A percentile compares a stretch with the other conserved stretches of the same genome.
These are phyloP conservation scores for Starmera amethionina DNA, from an alignment of 805 yeast genomes.

Conservation along the genomic window DNA sequence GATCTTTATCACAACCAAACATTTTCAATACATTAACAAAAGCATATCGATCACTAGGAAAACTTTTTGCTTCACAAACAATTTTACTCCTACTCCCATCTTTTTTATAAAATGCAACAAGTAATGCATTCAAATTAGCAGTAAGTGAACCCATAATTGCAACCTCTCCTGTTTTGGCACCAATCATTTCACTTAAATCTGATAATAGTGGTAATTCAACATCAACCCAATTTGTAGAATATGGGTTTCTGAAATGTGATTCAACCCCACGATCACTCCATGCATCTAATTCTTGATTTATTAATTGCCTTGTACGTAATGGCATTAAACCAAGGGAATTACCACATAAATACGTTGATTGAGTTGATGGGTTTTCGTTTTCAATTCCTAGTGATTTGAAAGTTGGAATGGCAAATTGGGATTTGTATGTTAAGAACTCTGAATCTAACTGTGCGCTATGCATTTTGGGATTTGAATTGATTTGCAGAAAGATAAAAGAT, in stretches of 20 bases:
- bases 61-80: conserved; percentile 76
- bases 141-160: conserved; percentile 86
- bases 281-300: conserved; percentile 62
- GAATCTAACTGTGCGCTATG: conserved; percentile 5
- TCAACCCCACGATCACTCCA: conserved; percentile 81
- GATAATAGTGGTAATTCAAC: conserved; percentile 72
- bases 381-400: conserved; percentile 46
- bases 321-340: conserved; percentile 95
- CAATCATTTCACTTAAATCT: conserved; percentile 62
- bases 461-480: too few species aligned
- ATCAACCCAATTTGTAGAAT: conserved; percentile 65
- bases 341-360: conserved; percentile 68
- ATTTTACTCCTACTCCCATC: conserved; percentile 49
- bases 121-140: conserved; percentile 64
- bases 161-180: conserved; percentile 68
- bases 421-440: conserved; percentile 24
- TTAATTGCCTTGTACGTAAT: conserved; percentile 40
- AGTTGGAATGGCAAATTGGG: conserved; percentile 59
- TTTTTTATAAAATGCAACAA: conserved; percentile 71
- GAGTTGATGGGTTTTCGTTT: conserved; percentile 4
- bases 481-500: too few species aligned
- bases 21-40: conserved; percentile 62
- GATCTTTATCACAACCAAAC: conserved; percentile 43
- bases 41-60: conserved; percentile 89
- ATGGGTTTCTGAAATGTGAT: conserved; percentile 70